A percentile compares a stretch with the other conserved stretches of the same genome.
Evolutionary conservation across 1,284 basidiomycete species (phyloP).

Genomic region (Marasmius oreades): DNA sequence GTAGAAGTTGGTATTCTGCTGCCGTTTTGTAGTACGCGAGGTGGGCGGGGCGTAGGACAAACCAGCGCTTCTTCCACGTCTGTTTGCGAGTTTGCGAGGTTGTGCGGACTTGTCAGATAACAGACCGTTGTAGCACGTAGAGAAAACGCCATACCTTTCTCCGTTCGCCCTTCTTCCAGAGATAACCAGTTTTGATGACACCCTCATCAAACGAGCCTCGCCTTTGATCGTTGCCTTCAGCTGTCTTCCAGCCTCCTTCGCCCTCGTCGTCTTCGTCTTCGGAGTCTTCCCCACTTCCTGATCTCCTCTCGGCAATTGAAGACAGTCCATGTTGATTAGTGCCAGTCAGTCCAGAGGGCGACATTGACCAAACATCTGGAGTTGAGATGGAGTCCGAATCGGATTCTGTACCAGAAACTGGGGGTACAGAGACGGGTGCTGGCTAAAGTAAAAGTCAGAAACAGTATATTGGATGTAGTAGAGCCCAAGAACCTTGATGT

Average conservation of each 20-base stretch:
- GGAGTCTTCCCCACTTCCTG: constrained; percentile 69
- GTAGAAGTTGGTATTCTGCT: constrained; percentile 88
- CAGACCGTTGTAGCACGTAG: constrained; percentile 6
- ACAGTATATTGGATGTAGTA: not conserved
- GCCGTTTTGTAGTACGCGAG: constrained; percentile 97
- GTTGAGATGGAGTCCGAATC: constrained; percentile 77
- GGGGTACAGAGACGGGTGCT: constrained; percentile 33
- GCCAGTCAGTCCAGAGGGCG: constrained; percentile 18
- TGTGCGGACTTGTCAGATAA: constrained; percentile 11
- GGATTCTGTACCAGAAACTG: constrained; percentile 77
- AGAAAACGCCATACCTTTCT: constrained; percentile 71
- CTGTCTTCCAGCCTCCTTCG: constrained; percentile 59
- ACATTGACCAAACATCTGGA: constrained; percentile 44
- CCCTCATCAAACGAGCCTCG: constrained; percentile 60
- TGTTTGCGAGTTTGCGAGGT: constrained; percentile 29
- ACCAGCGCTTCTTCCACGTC: constrained; percentile 99
- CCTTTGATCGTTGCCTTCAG: constrained; percentile 34
- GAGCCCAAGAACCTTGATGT: constrained; percentile 35
- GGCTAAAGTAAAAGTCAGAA: constrained; percentile 21
- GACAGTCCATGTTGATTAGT: constrained; percentile 53
- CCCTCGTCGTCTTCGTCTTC: constrained; percentile 71
- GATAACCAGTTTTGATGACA: constrained; percentile 86
- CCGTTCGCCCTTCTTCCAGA: constrained; percentile 95
- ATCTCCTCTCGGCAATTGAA: constrained; percentile 70
- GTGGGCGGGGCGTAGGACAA: constrained; percentile 88